Evolutionary conservation across 352 stramenopile species (phyloP).

Genomic region (Phytophthora cactorum): DNA sequence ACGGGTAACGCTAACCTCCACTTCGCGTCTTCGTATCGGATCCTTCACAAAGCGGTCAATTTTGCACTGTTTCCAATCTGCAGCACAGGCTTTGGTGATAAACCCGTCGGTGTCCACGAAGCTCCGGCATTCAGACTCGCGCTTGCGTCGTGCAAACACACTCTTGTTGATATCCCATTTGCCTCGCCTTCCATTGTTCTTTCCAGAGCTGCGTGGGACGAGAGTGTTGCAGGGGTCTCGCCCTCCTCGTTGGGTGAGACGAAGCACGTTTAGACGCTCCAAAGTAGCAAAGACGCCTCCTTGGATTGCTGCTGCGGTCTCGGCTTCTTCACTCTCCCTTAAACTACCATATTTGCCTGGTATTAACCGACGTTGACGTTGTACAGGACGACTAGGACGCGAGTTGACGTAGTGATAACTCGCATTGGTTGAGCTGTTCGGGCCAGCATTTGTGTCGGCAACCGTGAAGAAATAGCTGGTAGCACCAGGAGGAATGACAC

Average conservation of each 20-base stretch:
- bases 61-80: conserved; percentile 80
- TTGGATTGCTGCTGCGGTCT: conserved; percentile 11
- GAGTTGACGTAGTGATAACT: conserved; percentile 55
- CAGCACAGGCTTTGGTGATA: conserved; percentile 65
- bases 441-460: conserved; percentile 29
- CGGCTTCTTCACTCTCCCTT: conserved; percentile 18
- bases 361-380: conserved; percentile 24
- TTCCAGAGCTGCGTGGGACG: conserved; percentile 58
- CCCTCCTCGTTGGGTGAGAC: conserved; percentile 54
- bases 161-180: conserved; percentile 87
- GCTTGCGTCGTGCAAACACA: conserved; percentile 67
- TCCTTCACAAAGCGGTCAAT: conserved; percentile 82
- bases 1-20: conserved; percentile 56
- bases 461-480: conserved; percentile 84
- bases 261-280: conserved; percentile 61
- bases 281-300: conserved; percentile 40
- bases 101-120: conserved; percentile 76
- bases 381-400: conserved; percentile 27
- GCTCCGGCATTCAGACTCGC: conserved; percentile 63
- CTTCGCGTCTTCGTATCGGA: conserved; percentile 53
- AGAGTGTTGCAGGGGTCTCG: conserved; percentile 78
- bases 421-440: conserved; percentile 24
- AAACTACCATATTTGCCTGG: conserved; percentile 9
- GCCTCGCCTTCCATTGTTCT: conserved; percentile 39
- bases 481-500: conserved; percentile 69